Conservation (phyloP, 2,329 filamentous ascomycete species). For the Aspergillus ruber region DNA sequence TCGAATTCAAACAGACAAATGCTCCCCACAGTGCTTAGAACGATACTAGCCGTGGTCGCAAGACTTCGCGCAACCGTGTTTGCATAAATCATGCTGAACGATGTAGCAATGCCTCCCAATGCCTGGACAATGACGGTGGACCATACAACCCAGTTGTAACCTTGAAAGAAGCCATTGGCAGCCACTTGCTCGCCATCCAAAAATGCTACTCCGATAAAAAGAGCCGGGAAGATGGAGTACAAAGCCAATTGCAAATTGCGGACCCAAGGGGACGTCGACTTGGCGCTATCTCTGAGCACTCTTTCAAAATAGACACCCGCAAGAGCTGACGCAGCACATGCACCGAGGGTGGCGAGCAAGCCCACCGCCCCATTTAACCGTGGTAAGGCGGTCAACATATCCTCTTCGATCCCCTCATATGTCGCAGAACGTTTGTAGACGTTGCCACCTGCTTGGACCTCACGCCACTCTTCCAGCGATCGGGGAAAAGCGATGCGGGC, state of each 20-base stretch:
- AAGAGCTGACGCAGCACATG: slow-evolving; percentile 73
- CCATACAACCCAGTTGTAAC: slow-evolving; percentile 92
- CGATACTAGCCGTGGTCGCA: slow-evolving; percentile 84
- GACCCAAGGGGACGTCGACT: slow-evolving; percentile 76
- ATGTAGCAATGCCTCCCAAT: slow-evolving; percentile 74
- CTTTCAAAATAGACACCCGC: slow-evolving; percentile 70
- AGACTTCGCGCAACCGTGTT: slow-evolving; percentile 93
- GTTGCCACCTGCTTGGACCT: slow-evolving; percentile 45
- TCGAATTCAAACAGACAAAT: slow-evolving; percentile 78
- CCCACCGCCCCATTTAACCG: slow-evolving; percentile 74
- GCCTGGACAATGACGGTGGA: slow-evolving; percentile 76
- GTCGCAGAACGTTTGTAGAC: slow-evolving; percentile 71
- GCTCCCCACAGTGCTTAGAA: slow-evolving; percentile 79
- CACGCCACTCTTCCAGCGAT: slow-evolving; percentile 67
- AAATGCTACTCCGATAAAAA: slow-evolving; percentile 78
- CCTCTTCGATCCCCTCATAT: slow-evolving; percentile 76
- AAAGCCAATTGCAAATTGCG: slow-evolving; percentile 92
- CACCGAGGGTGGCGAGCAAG: slow-evolving; percentile 67
- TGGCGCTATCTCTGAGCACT: slow-evolving; percentile 76
- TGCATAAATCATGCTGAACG: slow-evolving; percentile 72
- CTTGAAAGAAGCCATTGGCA: slow-evolving; percentile 83
- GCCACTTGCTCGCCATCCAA: slow-evolving; percentile 80
- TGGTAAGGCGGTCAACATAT: slow-evolving; percentile 47
- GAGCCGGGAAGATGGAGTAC: slow-evolving; percentile 84
- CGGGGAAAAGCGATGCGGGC: slow-evolving; percentile 65